These are phyloP conservation scores for Ottelia alismoides DNA, from an alignment of 106 monocot genomes.

Conservation along the genomic window DNA sequence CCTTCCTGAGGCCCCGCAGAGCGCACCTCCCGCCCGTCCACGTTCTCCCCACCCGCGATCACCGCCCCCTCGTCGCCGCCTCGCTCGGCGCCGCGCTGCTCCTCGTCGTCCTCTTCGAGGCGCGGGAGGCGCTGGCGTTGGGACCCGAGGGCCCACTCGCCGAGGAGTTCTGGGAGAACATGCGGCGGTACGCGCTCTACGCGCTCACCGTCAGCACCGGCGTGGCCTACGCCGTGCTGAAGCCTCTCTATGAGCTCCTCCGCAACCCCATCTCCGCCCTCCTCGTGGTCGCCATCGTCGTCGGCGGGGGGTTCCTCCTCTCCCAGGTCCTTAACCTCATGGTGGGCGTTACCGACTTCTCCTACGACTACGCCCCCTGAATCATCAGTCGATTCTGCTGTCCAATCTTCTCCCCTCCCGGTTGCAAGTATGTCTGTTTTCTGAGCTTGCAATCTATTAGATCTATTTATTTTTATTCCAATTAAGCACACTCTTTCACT, in stretches of 20 bases:
- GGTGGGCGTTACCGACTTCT: slow-evolving; percentile 63
- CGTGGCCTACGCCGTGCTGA: slow-evolving; percentile 37
- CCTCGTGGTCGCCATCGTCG: slow-evolving; percentile 38
- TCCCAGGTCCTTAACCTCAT: slow-evolving; percentile 62
- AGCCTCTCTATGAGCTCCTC: slow-evolving; percentile 56
- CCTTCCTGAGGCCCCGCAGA: too few relatives aligned
- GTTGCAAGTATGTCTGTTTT: too few relatives aligned
- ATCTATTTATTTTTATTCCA: too few relatives aligned
- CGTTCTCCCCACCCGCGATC: too few relatives aligned
- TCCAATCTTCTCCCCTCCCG: background rate
- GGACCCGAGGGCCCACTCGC: slow-evolving; percentile 76
- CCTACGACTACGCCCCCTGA: slow-evolving; percentile 38
- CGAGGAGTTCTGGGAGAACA: slow-evolving; percentile 86
- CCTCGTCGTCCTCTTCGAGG: too few relatives aligned
- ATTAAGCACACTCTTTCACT: too few relatives aligned
- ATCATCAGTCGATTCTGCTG: background rate
- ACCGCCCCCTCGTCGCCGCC: too few relatives aligned
- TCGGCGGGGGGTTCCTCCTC: slow-evolving; percentile 36
- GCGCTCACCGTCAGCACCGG: slow-evolving; percentile 73
- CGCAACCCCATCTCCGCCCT: slow-evolving; percentile 70
- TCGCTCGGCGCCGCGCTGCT: too few relatives aligned
- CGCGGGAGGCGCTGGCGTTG: slow-evolving; percentile 9
- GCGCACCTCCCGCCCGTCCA: too few relatives aligned
- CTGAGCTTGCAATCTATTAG: too few relatives aligned
- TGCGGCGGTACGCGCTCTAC: slow-evolving; percentile 71